Evolutionary conservation across 192 early-diverging fungal species (phyloP).

Genomic region (Spizellomyces sp.): DNA sequence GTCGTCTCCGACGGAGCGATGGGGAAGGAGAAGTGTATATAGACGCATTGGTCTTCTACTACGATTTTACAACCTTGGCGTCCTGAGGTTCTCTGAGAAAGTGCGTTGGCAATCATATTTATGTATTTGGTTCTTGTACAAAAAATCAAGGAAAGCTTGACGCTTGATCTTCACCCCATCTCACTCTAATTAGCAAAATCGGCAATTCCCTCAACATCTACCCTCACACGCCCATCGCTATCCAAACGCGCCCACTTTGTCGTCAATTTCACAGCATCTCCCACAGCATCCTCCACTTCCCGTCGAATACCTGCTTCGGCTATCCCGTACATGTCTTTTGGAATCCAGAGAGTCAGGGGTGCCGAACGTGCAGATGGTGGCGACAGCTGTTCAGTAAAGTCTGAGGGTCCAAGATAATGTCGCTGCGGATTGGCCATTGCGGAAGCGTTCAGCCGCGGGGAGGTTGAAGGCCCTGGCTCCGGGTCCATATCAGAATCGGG

Average conservation of each 20-base stretch:
- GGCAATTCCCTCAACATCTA: no score
- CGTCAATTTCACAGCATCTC: neutral
- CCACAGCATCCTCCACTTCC: conserved; percentile 12
- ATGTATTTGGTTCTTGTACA: no score
- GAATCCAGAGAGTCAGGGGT: conserved; percentile 15
- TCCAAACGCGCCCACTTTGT: no score
- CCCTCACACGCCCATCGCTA: no score
- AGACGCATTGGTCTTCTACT: conserved; percentile 77
- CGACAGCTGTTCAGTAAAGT: conserved; percentile 17
- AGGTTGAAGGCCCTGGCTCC: neutral
- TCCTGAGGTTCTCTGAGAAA: no score
- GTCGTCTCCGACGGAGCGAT: conserved; percentile 40
- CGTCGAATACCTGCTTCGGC: neutral
- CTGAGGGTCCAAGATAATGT: conserved; percentile 12
- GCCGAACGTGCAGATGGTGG: conserved; percentile 9
- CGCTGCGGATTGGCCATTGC: neutral
- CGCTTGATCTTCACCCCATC: no score
- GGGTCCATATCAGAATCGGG: neutral
- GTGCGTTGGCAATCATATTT: no score
- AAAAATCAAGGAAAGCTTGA: no score
- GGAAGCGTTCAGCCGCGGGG: neutral
- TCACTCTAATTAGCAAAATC: no score
- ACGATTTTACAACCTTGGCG: conserved; percentile 56
- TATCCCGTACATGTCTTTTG: conserved; percentile 1
- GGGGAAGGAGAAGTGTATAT: conserved; percentile 40